Evolutionary conservation across 2,329 filamentous ascomycete species (phyloP).

Genomic region (Penicillium sp.): DNA sequence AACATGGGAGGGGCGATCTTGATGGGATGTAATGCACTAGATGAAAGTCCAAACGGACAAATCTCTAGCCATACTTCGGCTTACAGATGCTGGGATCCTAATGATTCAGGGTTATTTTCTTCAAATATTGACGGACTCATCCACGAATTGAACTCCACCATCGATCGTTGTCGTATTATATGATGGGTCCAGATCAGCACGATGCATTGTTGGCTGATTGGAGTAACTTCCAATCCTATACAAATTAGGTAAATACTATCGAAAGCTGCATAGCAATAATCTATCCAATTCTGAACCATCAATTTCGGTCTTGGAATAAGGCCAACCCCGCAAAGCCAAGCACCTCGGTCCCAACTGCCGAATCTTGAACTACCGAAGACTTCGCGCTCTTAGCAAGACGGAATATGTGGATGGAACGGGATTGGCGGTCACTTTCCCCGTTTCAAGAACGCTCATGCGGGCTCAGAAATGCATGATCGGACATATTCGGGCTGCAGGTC

Average conservation of each 20-base stretch:
- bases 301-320: background rate
- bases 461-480: background rate
- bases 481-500: background rate
- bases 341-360: conserved; percentile 3
- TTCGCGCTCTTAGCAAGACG: background rate
- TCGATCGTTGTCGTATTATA: background rate
- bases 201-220: background rate
- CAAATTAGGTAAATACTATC: background rate
- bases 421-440: background rate
- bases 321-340: conserved; percentile 3
- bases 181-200: background rate
- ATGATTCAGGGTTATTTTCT: background rate
- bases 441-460: background rate
- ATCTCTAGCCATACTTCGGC: background rate
- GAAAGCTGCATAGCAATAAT: background rate
- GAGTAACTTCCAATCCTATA: background rate
- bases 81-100: background rate
- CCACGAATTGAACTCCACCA: background rate
- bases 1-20: background rate
- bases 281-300: background rate
- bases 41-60: background rate
- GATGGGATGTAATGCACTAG: background rate
- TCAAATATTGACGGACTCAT: background rate
- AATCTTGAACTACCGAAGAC: background rate
- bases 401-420: no score